A percentile compares a stretch with the other conserved stretches of the same genome.
Conservation (phyloP, 225 moss, liverwort and hornwort genomes). For the Bryum argenteum region DNA sequence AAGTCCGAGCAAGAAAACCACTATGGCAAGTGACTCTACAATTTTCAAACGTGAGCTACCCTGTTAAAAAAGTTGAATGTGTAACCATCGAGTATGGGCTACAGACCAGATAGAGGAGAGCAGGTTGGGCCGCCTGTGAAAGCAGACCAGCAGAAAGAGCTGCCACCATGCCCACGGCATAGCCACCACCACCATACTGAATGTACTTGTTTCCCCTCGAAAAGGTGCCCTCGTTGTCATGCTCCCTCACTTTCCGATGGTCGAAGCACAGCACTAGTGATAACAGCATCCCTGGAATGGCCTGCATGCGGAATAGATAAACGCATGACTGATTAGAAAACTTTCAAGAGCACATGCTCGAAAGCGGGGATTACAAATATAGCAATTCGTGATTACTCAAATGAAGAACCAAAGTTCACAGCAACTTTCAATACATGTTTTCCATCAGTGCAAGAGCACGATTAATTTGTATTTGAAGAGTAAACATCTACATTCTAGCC, state of each 20-base stretch:
- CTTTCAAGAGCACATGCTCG: background rate
- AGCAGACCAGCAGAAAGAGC: slow-evolving; percentile 89
- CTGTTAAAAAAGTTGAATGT: background rate
- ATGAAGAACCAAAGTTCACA: background rate
- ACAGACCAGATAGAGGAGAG: slow-evolving; percentile 87
- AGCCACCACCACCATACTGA: slow-evolving; percentile 77
- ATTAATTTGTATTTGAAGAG: background rate
- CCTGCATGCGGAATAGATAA: slow-evolving; percentile 45
- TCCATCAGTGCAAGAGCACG: background rate
- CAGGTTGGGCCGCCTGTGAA: slow-evolving; percentile 80
- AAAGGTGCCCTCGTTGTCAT: slow-evolving; percentile 65
- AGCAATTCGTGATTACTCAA: no score
- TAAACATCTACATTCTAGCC: no score
- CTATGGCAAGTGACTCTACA: no score
- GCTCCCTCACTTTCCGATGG: slow-evolving; percentile 83
- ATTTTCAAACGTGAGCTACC: background rate
- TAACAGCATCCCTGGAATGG: slow-evolving; percentile 94
- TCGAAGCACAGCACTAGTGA: slow-evolving; percentile 93
- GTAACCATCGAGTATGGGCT: background rate
- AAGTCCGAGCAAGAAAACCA: no score
- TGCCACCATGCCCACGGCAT: slow-evolving; percentile 73
- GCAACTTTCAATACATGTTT: background rate
- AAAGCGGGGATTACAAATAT: no score
- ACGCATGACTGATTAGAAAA: background rate
- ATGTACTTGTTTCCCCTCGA: slow-evolving; percentile 79